Evolutionary conservation across 352 stramenopile genomes (phyloP), one percentile per base, ranked within the genome.

Genomic region (Hyaloperonospora brassicae): DNA sequence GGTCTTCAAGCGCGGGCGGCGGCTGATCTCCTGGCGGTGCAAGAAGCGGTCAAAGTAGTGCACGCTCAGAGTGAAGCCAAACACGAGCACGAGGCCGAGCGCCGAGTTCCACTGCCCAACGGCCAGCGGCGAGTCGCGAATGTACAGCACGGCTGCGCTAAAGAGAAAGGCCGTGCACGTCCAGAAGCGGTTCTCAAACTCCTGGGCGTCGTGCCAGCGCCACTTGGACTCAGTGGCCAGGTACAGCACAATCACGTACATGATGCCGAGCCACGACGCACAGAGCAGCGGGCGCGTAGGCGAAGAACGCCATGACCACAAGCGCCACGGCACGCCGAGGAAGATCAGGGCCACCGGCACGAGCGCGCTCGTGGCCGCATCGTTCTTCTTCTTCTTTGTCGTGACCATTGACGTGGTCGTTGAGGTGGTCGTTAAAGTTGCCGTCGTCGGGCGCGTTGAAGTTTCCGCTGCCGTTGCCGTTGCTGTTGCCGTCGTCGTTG

Each of bases 131-230:
- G 91, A 98, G 76, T 98, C 95, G 53, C 91, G 79, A 40, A 95
- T 90, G 61, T 97, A 98, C n/a, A 98, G 72, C 40, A 95, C 63
- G n/a, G 89, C 88, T 1, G 80, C 85, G 44, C 83, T 95, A 46
- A 97, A 90, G n/a, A 97, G 57, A 49, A 97, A 87, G 10, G 89
- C 89, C 31, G 95, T 97, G 57, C 97, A 79, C 4, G 93, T 98
- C 95, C 93, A 98, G 66, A 98, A 98, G 57, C 93, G 81, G 77
- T 98, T 98, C 70, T 98, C 95, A 60, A 97, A 98, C 72, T 98
- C 94, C 59, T 96, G 84, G 14, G 85, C 83, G 55, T 93, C 77
- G 68, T 93, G 83, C 76, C 80, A 92, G 50, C 80, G 77, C 82
- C 82, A 94, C 39, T 87, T 84, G 40, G 76, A 86, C 50, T 93